phyloP scores from a whole-genome alignment of 208 protist genomes.

The Wallacemonas sp. region DNA sequence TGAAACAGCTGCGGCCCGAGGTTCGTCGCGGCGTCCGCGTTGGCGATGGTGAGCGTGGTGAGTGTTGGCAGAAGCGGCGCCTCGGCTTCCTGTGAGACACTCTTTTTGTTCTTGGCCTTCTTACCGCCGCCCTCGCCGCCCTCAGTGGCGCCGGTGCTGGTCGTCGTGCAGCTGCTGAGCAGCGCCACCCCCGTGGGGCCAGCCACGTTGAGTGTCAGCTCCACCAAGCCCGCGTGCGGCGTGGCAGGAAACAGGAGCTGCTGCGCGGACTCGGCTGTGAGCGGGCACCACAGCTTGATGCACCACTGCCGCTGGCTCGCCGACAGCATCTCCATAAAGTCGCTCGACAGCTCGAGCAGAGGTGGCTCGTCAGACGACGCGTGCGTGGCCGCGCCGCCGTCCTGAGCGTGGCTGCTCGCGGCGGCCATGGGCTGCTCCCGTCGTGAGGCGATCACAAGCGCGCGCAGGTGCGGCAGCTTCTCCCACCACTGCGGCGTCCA shows the following conservation, averaged over 20 bases:
- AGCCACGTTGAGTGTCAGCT: slow-evolving; percentile 67
- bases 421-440: slow-evolving; percentile 24
- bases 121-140: slow-evolving; percentile 11
- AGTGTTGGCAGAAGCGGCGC: slow-evolving; percentile 32
- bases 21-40: slow-evolving; percentile 44
- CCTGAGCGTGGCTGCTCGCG: not conserved
- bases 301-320: slow-evolving; percentile 35
- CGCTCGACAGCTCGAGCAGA: slow-evolving; percentile 38
- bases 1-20: slow-evolving; percentile 39
- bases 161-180: not conserved
- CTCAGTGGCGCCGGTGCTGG: not conserved
- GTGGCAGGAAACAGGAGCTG: slow-evolving; percentile 38
- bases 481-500: slow-evolving; percentile 85
- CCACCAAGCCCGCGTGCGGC: slow-evolving; percentile 33
- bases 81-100: slow-evolving; percentile 20
- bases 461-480: slow-evolving; percentile 38
- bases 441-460: slow-evolving; percentile 60
- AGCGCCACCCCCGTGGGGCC: slow-evolving; percentile 27
- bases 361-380: not conserved
- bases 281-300: slow-evolving; percentile 76
- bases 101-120: slow-evolving; percentile 17
- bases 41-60: slow-evolving; percentile 58
- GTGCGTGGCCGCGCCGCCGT: not conserved
- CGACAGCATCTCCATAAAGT: slow-evolving; percentile 61
- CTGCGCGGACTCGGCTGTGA: slow-evolving; percentile 30